A percentile compares a stretch with the other conserved stretches of the same genome.
phyloP scores from a whole-genome alignment of 148 eudicot genomes.

The Rhododendron griersonianum region DNA sequence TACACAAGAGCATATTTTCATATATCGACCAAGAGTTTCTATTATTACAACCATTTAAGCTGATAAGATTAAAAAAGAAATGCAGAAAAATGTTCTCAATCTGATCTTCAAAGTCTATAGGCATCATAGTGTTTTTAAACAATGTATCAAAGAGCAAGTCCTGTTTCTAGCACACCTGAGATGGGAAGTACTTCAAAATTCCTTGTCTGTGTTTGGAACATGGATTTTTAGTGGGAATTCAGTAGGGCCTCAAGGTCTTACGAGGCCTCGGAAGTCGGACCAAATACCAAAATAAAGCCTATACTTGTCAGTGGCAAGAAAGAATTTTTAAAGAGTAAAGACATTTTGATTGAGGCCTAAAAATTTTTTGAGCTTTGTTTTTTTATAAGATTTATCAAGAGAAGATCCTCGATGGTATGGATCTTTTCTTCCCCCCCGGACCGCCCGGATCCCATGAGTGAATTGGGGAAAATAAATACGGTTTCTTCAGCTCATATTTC shows the following conservation, averaged over 20 bases:
- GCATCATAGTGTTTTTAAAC: not conserved
- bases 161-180: not conserved
- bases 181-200: not conserved
- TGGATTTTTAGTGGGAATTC: not conserved
- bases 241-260: not conserved
- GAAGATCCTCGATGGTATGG: not conserved
- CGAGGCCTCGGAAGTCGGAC: not conserved
- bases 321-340: not conserved
- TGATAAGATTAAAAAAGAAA: not conserved
- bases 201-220: not conserved
- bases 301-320: not conserved
- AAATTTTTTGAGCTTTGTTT: not conserved
- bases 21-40: not conserved
- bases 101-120: not conserved
- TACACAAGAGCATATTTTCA: not conserved
- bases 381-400: not conserved
- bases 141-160: not conserved
- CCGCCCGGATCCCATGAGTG: too few species aligned
- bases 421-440: too few species aligned
- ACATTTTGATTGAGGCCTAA: not conserved
- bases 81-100: not conserved
- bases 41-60: not conserved
- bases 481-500: not conserved
- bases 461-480: not conserved
- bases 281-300: not conserved